A percentile compares a stretch with the other conserved stretches of the same genome.
Evolutionary conservation across 345 rosid genomes (phyloP).

Genomic region (Psidium friedrichsthalianum): DNA sequence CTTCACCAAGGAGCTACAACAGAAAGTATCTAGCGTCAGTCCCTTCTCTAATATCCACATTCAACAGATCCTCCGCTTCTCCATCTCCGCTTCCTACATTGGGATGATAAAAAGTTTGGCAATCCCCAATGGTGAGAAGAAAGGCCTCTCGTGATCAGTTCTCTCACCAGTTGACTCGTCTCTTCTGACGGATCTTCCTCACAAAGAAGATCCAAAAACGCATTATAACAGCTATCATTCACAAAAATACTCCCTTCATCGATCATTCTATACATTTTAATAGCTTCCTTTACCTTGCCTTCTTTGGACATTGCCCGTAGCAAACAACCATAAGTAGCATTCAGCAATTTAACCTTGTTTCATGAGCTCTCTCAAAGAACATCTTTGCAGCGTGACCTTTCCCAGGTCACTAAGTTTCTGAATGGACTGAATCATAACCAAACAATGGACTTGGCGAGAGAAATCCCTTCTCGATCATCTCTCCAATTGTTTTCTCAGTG

Average conservation of each 20-base stretch:
- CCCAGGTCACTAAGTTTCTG: constrained; percentile 50
- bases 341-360: constrained; percentile 17
- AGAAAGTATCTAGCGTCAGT: constrained; percentile 26
- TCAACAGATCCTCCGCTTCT: constrained; percentile 44
- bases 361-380: constrained; percentile 38
- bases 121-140: constrained; percentile 26
- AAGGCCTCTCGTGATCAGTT: constrained; percentile 35
- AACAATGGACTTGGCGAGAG: constrained; percentile 5
- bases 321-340: constrained; percentile 40
- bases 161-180: constrained; percentile 22
- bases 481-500: constrained; percentile 23
- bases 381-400: constrained; percentile 43
- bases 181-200: constrained; percentile 24
- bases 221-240: constrained; percentile 27
- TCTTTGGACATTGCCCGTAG: constrained; percentile 32
- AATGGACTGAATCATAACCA: constrained; percentile 20
- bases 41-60: constrained; percentile 39
- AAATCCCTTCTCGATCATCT: constrained; percentile 34
- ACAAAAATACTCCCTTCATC: constrained; percentile 14
- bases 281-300: constrained; percentile 43
- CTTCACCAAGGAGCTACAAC: constrained; percentile 34
- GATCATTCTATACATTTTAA: constrained; percentile 21
- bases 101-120: constrained; percentile 28
- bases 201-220: constrained; percentile 40
- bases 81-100: constrained; percentile 39